phyloP scores from a whole-genome alignment of 805 yeast species.

The Candida dendrica region DNA sequence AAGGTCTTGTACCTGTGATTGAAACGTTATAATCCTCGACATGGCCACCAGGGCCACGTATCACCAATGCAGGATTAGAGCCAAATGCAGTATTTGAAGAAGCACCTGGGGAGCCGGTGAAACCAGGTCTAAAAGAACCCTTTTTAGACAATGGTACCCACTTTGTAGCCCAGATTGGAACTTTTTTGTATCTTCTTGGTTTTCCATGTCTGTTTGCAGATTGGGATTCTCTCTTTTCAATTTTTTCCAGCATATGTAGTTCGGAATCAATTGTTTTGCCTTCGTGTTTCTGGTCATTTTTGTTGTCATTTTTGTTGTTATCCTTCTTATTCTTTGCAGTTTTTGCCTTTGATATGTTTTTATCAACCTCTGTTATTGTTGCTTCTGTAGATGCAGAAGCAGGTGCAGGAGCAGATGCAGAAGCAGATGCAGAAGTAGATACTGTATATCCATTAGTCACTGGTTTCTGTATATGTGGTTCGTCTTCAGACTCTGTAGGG shows the following conservation, averaged over 20 bases:
- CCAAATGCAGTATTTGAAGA: too few species aligned
- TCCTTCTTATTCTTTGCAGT: constrained; percentile 1
- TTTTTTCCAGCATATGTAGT: constrained; percentile 6
- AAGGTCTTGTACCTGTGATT: constrained; percentile 68
- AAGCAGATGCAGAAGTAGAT: too few species aligned
- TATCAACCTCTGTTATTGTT: too few species aligned
- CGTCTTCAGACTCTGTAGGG: too few species aligned
- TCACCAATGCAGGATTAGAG: constrained; percentile 23
- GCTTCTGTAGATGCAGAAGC: too few species aligned
- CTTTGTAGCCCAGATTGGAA: constrained; percentile 82
- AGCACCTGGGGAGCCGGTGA: constrained; percentile 11
- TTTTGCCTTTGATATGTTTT: too few species aligned
- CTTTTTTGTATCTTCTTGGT: constrained; percentile 54
- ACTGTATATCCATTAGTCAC: too few species aligned
- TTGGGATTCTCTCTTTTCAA: constrained; percentile 20
- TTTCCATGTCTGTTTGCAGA: constrained; percentile 22
- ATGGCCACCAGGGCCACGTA: constrained; percentile 17
- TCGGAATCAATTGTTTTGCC: not conserved
- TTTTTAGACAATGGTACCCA: constrained; percentile 44
- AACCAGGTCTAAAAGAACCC: constrained; percentile 11
- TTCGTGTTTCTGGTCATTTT: constrained; percentile 12
- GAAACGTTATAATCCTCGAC: constrained; percentile 37
- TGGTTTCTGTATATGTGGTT: too few species aligned
- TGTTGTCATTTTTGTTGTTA: not conserved
- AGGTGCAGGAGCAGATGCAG: too few species aligned